Evolutionary conservation across 306 rosid genomes (phyloP).

Genomic region (Parietaria judaica): DNA sequence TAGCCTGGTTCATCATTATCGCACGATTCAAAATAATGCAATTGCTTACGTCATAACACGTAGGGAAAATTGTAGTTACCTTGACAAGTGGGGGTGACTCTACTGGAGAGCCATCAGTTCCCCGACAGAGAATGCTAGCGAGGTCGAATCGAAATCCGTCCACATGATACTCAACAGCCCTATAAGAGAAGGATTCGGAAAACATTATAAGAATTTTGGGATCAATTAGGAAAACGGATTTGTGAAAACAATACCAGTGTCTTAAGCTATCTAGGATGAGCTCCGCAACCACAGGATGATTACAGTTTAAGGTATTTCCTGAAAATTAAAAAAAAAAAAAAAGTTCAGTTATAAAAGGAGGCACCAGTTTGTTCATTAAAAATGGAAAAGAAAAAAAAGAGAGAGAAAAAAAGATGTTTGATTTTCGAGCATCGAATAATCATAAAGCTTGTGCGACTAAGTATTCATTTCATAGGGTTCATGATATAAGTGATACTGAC

Average conservation of each 20-base stretch:
- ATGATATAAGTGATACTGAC: too few species aligned
- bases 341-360: background rate
- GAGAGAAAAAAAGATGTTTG: too few species aligned
- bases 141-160: constrained; percentile 99
- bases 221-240: background rate
- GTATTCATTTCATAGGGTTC: too few species aligned
- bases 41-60: constrained; percentile 1
- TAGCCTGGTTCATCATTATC: constrained; percentile 46
- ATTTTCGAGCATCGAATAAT: too few species aligned
- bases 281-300: constrained; percentile 93
- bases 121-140: constrained; percentile 87
- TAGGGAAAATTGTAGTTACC: constrained; percentile 34
- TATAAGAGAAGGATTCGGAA: constrained; percentile 12
- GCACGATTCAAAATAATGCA: constrained; percentile 5
- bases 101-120: constrained; percentile 76
- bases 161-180: constrained; percentile 91
- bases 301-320: constrained; percentile 94
- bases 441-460: too few species aligned
- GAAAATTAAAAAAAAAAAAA: constrained; percentile 10
- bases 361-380: background rate
- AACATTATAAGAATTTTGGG: background rate
- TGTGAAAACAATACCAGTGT: constrained; percentile 55
- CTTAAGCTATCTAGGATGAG: constrained; percentile 88
- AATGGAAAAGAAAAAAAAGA: background rate
- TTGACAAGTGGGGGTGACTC: constrained; percentile 66